Conservation (phyloP, 1,139 yeast genomes). For the Diutina neorugosa region DNA sequence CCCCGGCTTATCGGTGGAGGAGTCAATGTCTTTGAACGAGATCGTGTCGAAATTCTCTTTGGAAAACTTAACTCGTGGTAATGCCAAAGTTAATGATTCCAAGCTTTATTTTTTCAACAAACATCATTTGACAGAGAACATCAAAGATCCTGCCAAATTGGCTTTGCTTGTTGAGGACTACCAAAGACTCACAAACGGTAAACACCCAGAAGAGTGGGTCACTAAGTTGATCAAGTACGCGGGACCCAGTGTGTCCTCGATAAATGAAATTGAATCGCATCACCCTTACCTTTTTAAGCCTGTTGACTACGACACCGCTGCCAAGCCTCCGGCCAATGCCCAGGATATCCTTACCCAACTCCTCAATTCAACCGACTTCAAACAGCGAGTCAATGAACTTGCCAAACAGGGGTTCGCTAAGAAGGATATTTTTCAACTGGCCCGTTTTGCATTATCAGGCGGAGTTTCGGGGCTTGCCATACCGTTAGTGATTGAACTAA, state of each 20-base stretch:
- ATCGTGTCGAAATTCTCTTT: conserved; percentile 39
- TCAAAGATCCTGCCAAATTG: conserved; percentile 22
- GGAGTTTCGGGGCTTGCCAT: conserved; percentile 60
- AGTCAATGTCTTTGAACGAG: conserved; percentile 45
- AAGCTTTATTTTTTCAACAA: conserved; percentile 72
- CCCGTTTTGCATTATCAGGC: conserved; percentile 68
- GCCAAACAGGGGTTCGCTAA: conserved; percentile 16
- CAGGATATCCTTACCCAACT: conserved; percentile 8
- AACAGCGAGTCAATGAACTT: conserved; percentile 5
- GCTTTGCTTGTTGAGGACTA: conserved; percentile 20
- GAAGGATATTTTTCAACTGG: conserved; percentile 43
- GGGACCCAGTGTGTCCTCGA: conserved; percentile 30
- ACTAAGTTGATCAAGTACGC: conserved; percentile 16
- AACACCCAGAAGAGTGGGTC: conserved; percentile 13
- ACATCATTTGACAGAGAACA: conserved; percentile 35
- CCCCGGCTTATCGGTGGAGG: conserved; percentile 42
- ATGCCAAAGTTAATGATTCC: conserved; percentile 77
- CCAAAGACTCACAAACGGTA: conserved; percentile 10
- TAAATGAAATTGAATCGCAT: conserved; percentile 33
- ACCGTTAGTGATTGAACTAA: conserved; percentile 41
- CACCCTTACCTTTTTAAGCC: conserved; percentile 40
- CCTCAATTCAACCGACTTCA: neutral
- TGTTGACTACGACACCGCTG: conserved; percentile 17
- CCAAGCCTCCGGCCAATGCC: conserved; percentile 7
- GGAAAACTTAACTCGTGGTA: conserved; percentile 77